Evolutionary conservation across 148 eudicot genomes (phyloP).

Genomic region (Polygonum aviculare): DNA sequence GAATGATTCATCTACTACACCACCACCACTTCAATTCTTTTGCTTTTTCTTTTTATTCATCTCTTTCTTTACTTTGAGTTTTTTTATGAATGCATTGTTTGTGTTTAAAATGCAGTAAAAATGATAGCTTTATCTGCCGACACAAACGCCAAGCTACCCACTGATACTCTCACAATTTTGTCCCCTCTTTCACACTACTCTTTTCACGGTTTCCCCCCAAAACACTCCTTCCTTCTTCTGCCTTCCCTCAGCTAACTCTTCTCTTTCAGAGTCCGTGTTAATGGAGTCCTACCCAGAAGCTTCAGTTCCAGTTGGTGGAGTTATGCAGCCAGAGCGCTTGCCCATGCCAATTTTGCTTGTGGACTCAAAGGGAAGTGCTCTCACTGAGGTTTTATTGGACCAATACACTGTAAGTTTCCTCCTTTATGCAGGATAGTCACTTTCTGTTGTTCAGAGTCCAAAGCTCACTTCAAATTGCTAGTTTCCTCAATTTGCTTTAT

Average conservation of each 20-base stretch:
- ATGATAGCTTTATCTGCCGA: slow-evolving; percentile 9
- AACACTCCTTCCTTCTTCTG: slow-evolving; percentile 4
- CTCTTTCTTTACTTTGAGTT: neutral
- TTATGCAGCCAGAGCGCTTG: neutral
- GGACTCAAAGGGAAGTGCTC: slow-evolving; percentile 3
- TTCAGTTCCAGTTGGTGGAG: slow-evolving; percentile 5
- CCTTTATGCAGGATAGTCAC: neutral
- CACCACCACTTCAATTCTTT: neutral
- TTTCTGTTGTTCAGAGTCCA: neutral
- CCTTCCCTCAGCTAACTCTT: neutral
- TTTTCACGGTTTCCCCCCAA: slow-evolving; percentile 1
- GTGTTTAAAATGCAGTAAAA: neutral
- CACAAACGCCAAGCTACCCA: slow-evolving; percentile 10
- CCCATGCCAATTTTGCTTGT: neutral
- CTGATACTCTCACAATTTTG: slow-evolving; percentile 11
- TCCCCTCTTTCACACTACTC: slow-evolving; percentile 3
- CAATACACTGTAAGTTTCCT: slow-evolving; percentile 6
- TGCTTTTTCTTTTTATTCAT: neutral
- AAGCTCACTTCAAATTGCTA: neutral
- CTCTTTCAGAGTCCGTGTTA: neutral
- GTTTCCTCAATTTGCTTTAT: slow-evolving; percentile 2
- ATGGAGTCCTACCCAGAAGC: slow-evolving; percentile 11
- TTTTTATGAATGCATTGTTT: neutral
- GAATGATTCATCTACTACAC: slow-evolving; percentile 13
- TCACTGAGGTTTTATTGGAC: slow-evolving; percentile 6